Base-by-base conservation (phyloP, 192 early-diverging fungal species). In the Mortierella antarctica region DNA sequence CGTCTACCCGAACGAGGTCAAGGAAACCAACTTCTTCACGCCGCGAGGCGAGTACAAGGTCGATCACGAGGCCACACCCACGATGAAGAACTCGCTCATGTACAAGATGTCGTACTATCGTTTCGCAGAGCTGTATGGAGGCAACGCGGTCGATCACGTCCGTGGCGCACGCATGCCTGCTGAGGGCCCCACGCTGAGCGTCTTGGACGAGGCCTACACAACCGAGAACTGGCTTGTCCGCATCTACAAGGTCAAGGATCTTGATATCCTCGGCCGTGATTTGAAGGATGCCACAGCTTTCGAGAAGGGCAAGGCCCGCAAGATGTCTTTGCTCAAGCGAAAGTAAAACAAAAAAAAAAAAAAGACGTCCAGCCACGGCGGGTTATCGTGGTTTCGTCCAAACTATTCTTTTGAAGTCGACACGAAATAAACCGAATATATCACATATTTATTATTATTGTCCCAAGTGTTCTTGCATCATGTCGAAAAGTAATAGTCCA, bases 41-140 rank as follows among this genome's bases (percentile, higher is more conserved):
- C 65, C 81, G 4, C 83, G 89, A 7, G 98, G 98, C 15, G 93
- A 98, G 77, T 99, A 99, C 81, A 86, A 93, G 48, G 94, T 98
- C 15, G 98, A 96, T 67, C 96, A 96, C 41, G 74, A 88, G 12
- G 98, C 98, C 2, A 91, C 95, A 12, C 84, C 86, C 39, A 89
- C 97, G 45, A 99, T 99, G 98, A 90, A 88, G 70, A 89, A 95
- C 56, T 94, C 92, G 40, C 67, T 99, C 41, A 94, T 99, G 95
- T 98, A 99, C 84, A 99, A 99, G 89, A 90, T 98, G 89, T 91
- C 89, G 41, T 99, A 98, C 83, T 97, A 99, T 79, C 91, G 98
- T 45, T 99, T 98, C 68, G 74, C 84, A 46, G 97, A 99, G 54
- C 85, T 98, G 17, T 96, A 95, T 83, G 92, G 93, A 18, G 89